Evolutionary conservation across 2,329 filamentous ascomycete species (phyloP).

Genomic region (Exophiala calicioides): DNA sequence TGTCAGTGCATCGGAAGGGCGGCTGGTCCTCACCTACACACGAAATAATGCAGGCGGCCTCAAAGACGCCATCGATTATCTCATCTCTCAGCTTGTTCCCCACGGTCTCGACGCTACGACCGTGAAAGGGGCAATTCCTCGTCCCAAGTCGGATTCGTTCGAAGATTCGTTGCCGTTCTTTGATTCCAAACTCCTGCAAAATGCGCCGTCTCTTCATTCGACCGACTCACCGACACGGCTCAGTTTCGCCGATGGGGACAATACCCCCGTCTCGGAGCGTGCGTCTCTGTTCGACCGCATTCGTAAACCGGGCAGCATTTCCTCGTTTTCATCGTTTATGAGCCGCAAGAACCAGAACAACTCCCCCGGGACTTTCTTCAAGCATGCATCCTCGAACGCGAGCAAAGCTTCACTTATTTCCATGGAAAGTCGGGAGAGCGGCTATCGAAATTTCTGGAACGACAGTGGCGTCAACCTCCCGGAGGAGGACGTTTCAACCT

Average conservation of each 20-base stretch:
- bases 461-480: slow-evolving; percentile 93
- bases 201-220: slow-evolving; percentile 75
- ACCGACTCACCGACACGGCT: slow-evolving; percentile 88
- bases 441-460: slow-evolving; percentile 97
- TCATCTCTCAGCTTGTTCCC: slow-evolving; percentile 81
- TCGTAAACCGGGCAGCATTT: slow-evolving; percentile 91
- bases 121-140: slow-evolving; percentile 90
- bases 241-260: slow-evolving; percentile 72
- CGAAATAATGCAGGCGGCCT: slow-evolving; percentile 95
- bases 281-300: slow-evolving; percentile 87
- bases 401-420: slow-evolving; percentile 96
- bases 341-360: slow-evolving; percentile 93
- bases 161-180: slow-evolving; percentile 97
- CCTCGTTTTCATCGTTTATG: slow-evolving; percentile 92
- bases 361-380: slow-evolving; percentile 85
- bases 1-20: slow-evolving; percentile 51
- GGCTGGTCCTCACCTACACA: slow-evolving; percentile 78
- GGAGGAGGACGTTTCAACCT: slow-evolving; percentile 71
- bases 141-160: slow-evolving; percentile 98
- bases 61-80: slow-evolving; percentile 92
- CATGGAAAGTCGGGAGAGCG: slow-evolving; percentile 91
- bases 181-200: slow-evolving; percentile 92
- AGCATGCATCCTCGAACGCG: slow-evolving; percentile 81
- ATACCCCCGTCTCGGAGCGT: slow-evolving; percentile 63
- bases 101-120: slow-evolving; percentile 85